Evolutionary conservation across 371 early-diverging fungal species (phyloP).

Genomic region (Mortierella sp.): DNA sequence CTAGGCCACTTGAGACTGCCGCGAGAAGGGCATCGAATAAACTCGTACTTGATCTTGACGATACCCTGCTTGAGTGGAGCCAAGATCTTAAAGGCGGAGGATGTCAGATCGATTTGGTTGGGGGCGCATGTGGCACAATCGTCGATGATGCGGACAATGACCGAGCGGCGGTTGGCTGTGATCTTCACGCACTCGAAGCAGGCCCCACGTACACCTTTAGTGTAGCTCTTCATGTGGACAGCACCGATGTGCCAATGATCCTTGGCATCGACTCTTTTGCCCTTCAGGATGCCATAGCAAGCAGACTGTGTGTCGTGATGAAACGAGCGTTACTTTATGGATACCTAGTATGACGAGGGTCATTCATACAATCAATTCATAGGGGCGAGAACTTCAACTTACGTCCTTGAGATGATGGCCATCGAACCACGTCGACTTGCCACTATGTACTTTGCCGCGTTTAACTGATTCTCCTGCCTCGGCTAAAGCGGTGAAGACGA

Average conservation of each 20-base stretch:
- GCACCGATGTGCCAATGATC: constrained; percentile 50
- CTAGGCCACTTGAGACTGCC: constrained; percentile 38
- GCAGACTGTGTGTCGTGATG: constrained; percentile 16
- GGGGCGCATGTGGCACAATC: constrained; percentile 32
- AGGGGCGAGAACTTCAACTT: constrained; percentile 9
- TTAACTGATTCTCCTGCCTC: constrained; percentile 23
- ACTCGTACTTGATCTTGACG: constrained; percentile 24
- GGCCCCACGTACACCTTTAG: constrained; percentile 2
- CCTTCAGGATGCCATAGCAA: constrained; percentile 38
- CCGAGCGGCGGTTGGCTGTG: constrained; percentile 10
- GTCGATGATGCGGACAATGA: constrained; percentile 44
- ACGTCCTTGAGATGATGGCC: constrained; percentile 36
- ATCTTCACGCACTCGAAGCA: constrained; percentile 51
- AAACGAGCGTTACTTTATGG: too few species aligned
- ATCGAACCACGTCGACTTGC: constrained; percentile 48
- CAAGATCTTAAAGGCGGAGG: constrained; percentile 37
- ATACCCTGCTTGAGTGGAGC: constrained; percentile 38
- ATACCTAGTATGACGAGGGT: too few species aligned
- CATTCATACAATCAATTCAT: too few species aligned
- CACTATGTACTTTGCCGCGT: constrained; percentile 3
- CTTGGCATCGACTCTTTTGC: constrained; percentile 29
- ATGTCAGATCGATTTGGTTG: constrained; percentile 40
- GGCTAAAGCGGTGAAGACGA: constrained; percentile 16
- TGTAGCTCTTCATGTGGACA: constrained; percentile 17
- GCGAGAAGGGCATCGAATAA: constrained; percentile 24